Evolutionary conservation across 2,329 filamentous ascomycete species (phyloP).

Genomic region (Fusarium coffeatum): DNA sequence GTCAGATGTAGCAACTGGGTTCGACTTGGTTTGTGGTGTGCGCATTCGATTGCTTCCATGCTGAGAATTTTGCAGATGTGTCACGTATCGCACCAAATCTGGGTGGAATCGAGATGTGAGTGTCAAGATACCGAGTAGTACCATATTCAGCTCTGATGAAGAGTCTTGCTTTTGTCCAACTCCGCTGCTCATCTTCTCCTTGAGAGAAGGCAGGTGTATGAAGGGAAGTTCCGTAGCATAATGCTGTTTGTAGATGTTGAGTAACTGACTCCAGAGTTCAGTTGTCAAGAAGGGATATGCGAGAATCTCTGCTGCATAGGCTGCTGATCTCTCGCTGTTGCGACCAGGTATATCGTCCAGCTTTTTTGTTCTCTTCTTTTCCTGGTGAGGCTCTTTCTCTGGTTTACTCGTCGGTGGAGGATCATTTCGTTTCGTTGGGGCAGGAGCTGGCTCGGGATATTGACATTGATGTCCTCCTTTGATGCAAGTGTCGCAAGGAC

Average conservation of each 20-base stretch:
- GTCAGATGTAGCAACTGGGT: neutral
- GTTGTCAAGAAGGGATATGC: constrained; percentile 71
- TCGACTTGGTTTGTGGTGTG: neutral
- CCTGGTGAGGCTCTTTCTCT: constrained; percentile 7
- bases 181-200: neutral
- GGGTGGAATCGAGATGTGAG: constrained; percentile 19
- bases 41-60: neutral
- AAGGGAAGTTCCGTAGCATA: constrained; percentile 80
- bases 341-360: neutral
- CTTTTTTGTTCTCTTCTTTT: constrained; percentile 13
- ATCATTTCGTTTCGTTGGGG: constrained; percentile 57
- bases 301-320: constrained; percentile 68
- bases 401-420: constrained; percentile 18
- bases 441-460: constrained; percentile 65
- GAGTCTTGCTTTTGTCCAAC: neutral
- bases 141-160: constrained; percentile 15
- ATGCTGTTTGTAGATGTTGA: constrained; percentile 76
- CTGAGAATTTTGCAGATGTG: constrained; percentile 2
- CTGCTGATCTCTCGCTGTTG: neutral
- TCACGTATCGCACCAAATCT: constrained; percentile 14
- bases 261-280: constrained; percentile 75
- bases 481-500: constrained; percentile 79
- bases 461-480: constrained; percentile 77
- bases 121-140: constrained; percentile 16
- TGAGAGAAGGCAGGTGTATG: constrained; percentile 62